Percentiles rank a stretch among this genome's conserved stretches.
Conservation (phyloP, 495 filamentous ascomycete genomes). For the Chaetomium tenue region DNA sequence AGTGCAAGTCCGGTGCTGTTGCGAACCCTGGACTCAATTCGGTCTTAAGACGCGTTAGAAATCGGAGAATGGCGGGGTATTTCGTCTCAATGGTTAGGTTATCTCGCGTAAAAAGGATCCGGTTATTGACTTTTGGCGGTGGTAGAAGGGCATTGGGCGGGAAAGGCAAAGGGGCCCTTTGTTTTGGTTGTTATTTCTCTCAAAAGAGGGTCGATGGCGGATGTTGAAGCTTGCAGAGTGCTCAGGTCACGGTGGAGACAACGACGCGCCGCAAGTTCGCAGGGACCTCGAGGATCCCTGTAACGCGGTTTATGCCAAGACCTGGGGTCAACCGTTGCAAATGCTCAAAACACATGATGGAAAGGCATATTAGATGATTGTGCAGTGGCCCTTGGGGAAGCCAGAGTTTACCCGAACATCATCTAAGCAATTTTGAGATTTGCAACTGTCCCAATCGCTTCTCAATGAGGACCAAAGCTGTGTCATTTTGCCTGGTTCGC, state of each 20-base stretch:
- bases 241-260: conserved; percentile 5
- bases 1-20: conserved; percentile 1
- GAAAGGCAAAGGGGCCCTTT: neutral
- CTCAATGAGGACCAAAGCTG: neutral
- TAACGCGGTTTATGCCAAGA: conserved; percentile 1
- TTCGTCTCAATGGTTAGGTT: neutral
- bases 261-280: conserved; percentile 1
- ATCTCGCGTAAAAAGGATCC: neutral
- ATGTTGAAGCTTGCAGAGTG: conserved; percentile 2
- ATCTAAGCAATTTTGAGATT: no score
- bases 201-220: neutral
- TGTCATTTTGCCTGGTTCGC: no score
- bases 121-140: neutral
- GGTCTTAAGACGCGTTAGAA: conserved; percentile 18
- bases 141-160: conserved; percentile 4
- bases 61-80: conserved; percentile 21
- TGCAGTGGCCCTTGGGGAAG: no score
- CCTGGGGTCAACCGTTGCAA: neutral
- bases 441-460: no score
- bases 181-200: neutral
- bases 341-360: neutral
- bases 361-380: no score
- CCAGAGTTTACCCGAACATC: no score
- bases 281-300: conserved; percentile 7
- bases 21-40: conserved; percentile 1